Conservation (phyloP, 75 land plant species). For the Selaginella tamariscina region DNA sequence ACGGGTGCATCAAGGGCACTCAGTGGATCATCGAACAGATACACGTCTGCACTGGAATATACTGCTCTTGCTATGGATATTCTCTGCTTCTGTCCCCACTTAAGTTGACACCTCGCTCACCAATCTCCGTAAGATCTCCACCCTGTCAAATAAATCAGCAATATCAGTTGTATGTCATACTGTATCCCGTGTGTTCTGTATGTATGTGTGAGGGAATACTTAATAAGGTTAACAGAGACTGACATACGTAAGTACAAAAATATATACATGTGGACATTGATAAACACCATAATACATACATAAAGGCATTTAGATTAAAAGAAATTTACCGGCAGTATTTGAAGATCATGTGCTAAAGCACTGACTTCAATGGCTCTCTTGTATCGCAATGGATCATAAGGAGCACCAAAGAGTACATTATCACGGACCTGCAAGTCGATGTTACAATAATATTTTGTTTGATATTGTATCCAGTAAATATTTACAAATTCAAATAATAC, state of each 20-base stretch:
- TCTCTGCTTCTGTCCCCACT: constrained; percentile 41
- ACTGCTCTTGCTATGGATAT: constrained; percentile 34
- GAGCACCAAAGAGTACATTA: constrained; percentile 24
- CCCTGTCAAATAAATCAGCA: constrained; percentile 16
- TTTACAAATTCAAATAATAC: no score
- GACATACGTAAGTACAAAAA: no score
- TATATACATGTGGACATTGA: background rate
- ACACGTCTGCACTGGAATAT: constrained; percentile 28
- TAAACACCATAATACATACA: background rate
- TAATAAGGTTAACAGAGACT: no score
- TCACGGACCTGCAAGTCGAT: constrained; percentile 25
- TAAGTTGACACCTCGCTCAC: constrained; percentile 35
- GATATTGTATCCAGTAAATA: no score
- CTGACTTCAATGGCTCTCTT: constrained; percentile 19
- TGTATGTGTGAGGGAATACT: no score
- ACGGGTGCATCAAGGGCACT: constrained; percentile 30
- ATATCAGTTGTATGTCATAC: background rate
- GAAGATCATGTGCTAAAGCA: constrained; percentile 18
- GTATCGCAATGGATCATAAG: constrained; percentile 18
- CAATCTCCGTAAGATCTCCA: constrained; percentile 36
- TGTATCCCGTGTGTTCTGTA: no score
- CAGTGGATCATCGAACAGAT: constrained; percentile 34
- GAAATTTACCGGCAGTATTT: constrained; percentile 15
- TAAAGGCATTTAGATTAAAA: no score
- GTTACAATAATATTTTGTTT: no score